phyloP scores from a whole-genome alignment of 2,329 filamentous ascomycete genomes.

The Botrytis elliptica region DNA sequence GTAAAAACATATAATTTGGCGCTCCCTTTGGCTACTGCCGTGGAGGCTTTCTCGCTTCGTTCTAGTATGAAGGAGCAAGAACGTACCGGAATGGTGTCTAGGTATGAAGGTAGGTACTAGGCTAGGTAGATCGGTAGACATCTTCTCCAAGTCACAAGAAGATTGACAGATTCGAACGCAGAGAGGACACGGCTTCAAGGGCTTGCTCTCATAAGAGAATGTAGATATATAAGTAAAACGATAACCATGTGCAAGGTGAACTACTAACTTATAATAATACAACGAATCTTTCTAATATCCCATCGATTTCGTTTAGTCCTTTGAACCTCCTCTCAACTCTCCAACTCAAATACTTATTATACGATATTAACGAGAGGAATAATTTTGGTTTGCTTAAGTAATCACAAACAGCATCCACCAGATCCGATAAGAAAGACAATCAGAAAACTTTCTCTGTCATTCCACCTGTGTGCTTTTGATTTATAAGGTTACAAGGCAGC shows the following conservation, averaged over 20 bases:
- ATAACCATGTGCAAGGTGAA: too few species aligned
- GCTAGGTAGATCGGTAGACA: too few species aligned
- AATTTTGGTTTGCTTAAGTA: neutral
- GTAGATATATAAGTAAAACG: neutral
- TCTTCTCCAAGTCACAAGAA: neutral
- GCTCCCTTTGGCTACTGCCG: conserved; percentile 3
- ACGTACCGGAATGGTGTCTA: neutral
- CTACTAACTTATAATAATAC: too few species aligned
- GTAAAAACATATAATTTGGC: neutral
- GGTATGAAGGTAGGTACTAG: too few species aligned
- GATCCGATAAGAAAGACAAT: neutral
- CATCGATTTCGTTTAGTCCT: neutral
- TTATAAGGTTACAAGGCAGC: neutral
- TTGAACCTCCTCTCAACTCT: neutral
- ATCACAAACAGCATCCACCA: neutral
- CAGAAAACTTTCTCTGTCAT: neutral
- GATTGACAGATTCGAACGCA: neutral
- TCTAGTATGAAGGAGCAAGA: neutral
- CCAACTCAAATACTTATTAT: neutral
- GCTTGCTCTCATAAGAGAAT: neutral
- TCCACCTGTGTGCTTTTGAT: neutral
- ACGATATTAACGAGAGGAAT: neutral
- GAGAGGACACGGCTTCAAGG: neutral
- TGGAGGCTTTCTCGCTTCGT: neutral
- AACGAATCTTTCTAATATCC: neutral